Evolutionary conservation across 73 alveolate genomes (phyloP).

Genomic region (Symbiodinium pilosum): DNA sequence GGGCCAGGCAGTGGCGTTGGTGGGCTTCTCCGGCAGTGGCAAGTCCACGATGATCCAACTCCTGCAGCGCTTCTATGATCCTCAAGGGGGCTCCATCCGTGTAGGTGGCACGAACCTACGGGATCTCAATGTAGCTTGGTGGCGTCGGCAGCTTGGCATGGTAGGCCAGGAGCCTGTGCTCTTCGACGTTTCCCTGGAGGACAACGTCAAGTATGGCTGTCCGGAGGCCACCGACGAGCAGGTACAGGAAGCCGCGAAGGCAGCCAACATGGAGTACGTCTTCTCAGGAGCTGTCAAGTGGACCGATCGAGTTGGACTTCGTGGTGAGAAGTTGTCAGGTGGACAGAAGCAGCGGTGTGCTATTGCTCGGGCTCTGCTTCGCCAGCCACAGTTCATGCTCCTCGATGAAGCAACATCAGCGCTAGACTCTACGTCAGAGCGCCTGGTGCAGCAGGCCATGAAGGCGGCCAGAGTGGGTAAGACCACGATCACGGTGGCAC

Average conservation of each 20-base stretch:
- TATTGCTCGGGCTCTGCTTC: slow-evolving; percentile 78
- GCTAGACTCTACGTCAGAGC: slow-evolving; percentile 45
- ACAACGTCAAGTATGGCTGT: slow-evolving; percentile 68
- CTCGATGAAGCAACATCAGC: slow-evolving; percentile 92
- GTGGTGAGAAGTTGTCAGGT: slow-evolving; percentile 60
- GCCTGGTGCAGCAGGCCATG: slow-evolving; percentile 62
- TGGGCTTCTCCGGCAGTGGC: slow-evolving; percentile 92
- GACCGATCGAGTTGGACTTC: slow-evolving; percentile 40
- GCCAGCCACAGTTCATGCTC: slow-evolving; percentile 74
- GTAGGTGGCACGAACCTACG: slow-evolving; percentile 45
- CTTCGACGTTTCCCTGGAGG: slow-evolving; percentile 69
- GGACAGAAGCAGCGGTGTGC: slow-evolving; percentile 86
- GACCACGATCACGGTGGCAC: slow-evolving; percentile 91
- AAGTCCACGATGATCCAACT: slow-evolving; percentile 82
- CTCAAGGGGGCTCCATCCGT: slow-evolving; percentile 48
- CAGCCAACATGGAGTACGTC: slow-evolving; percentile 73
- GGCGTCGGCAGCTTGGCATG: slow-evolving; percentile 84
- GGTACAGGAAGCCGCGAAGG: slow-evolving; percentile 47
- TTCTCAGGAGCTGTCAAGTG: slow-evolving; percentile 70
- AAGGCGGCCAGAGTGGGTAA: slow-evolving; percentile 59
- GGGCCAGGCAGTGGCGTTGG: slow-evolving; percentile 81
- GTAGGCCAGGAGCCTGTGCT: slow-evolving; percentile 84
- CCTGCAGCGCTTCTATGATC: slow-evolving; percentile 88
- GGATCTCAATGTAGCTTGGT: slow-evolving; percentile 65
- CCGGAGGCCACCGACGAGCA: slow-evolving; percentile 57